A percentile compares a stretch with the other conserved stretches of the same genome.
phyloP scores from a whole-genome alignment of 208 protist genomes.

The Leishmania gerbilli region DNA sequence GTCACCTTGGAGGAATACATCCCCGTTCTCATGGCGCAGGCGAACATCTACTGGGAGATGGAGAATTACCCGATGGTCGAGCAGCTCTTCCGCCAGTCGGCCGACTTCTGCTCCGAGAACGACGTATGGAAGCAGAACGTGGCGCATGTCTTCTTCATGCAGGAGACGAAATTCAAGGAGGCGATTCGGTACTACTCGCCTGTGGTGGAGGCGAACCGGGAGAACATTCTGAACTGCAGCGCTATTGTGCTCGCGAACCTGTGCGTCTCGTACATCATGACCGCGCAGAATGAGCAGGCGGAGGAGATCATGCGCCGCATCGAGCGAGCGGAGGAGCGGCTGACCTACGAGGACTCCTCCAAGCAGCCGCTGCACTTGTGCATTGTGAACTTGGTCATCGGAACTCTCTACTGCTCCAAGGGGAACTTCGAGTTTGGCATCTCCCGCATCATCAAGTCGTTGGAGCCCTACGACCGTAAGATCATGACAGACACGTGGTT shows the following conservation, averaged over 20 bases:
- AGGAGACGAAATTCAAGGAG: conserved; percentile 96
- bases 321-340: conserved; percentile 95
- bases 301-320: conserved; percentile 97
- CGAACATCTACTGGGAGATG: conserved; percentile 98
- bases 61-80: conserved; percentile 97
- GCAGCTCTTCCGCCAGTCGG: conserved; percentile 94
- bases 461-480: conserved; percentile 97
- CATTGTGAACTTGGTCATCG: conserved; percentile 98
- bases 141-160: conserved; percentile 98
- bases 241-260: conserved; percentile 97
- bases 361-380: conserved; percentile 96
- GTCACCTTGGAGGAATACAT: conserved; percentile 95
- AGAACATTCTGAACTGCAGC: conserved; percentile 94
- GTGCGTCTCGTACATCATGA: conserved; percentile 98
- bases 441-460: conserved; percentile 95
- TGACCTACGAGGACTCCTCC: conserved; percentile 80
- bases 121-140: conserved; percentile 98
- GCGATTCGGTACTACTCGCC: conserved; percentile 97
- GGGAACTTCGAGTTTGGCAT: conserved; percentile 98
- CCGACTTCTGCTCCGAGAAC: conserved; percentile 96
- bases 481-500: conserved; percentile 98
- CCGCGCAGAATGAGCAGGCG: conserved; percentile 94
- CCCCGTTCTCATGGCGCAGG: conserved; percentile 95
- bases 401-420: conserved; percentile 98
- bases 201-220: conserved; percentile 92